phyloP scores from a whole-genome alignment of 1,139 yeast genomes.

The Yamadazyma sp. region DNA sequence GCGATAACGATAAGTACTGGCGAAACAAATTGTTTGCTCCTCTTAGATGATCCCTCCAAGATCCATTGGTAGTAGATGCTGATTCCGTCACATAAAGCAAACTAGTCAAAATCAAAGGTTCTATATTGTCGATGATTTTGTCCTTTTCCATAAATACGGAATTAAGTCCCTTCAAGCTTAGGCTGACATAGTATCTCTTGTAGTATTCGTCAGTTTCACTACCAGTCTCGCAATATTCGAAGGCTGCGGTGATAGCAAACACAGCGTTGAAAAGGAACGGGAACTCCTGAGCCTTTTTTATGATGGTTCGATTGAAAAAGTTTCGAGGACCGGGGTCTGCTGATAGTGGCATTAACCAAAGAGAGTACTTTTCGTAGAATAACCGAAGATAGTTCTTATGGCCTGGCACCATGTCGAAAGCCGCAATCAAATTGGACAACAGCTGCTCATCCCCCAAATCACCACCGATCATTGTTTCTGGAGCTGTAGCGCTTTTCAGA shows the following conservation, averaged over 20 bases:
- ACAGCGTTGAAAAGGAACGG: constrained; percentile 18
- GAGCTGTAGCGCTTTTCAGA: not conserved
- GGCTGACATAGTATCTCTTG: constrained; percentile 11
- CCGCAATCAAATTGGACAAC: constrained; percentile 9
- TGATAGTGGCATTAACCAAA: constrained; percentile 19
- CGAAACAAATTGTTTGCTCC: constrained; percentile 19
- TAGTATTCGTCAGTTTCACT: constrained; percentile 12
- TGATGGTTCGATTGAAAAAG: constrained; percentile 15
- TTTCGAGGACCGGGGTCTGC: constrained; percentile 15
- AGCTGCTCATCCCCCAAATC: not conserved
- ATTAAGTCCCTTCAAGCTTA: constrained; percentile 16
- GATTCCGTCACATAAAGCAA: constrained; percentile 19
- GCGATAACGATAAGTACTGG: constrained; percentile 14
- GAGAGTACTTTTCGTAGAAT: constrained; percentile 18
- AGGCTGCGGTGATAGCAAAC: constrained; percentile 17
- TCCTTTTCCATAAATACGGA: constrained; percentile 13
- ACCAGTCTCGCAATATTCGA: constrained; percentile 13
- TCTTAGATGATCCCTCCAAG: constrained; percentile 20
- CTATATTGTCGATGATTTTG: constrained; percentile 13
- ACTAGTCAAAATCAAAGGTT: constrained; percentile 18
- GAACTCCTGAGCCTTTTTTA: constrained; percentile 14
- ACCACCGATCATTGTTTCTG: not conserved
- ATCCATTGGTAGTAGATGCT: constrained; percentile 14
- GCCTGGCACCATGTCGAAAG: constrained; percentile 15
- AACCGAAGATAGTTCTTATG: constrained; percentile 16